These are phyloP conservation scores for Mallotus nudiflorus DNA, from an alignment of 345 rosid species.

Conservation along the genomic window DNA sequence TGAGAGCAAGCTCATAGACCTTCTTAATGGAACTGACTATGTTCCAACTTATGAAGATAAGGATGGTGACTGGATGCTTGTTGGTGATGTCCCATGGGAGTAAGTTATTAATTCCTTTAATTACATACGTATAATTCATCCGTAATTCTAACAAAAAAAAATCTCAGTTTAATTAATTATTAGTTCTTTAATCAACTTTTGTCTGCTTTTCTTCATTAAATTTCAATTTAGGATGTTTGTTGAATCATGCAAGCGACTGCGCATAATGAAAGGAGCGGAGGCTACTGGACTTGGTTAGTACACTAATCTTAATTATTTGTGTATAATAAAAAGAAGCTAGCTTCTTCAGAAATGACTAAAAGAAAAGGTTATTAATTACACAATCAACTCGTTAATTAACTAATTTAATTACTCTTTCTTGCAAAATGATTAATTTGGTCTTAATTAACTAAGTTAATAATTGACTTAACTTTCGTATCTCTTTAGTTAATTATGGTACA, in stretches of 20 bases:
- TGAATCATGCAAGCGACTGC: conserved; percentile 84
- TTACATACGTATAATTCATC: too few relatives aligned
- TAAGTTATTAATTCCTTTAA: conserved; percentile 28
- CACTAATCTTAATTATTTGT: not conserved
- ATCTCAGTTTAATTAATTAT: too few relatives aligned
- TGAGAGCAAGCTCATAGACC: conserved; percentile 69
- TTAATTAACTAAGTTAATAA: not conserved
- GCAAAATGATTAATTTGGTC: not conserved
- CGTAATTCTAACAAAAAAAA: too few relatives aligned
- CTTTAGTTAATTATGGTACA: not conserved
- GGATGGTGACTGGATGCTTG: conserved; percentile 98
- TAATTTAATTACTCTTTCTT: not conserved
- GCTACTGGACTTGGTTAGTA: conserved; percentile 73
- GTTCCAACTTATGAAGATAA: conserved; percentile 92
- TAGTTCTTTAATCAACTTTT: not conserved
- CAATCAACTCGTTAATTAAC: not conserved
- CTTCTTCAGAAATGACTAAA: not conserved
- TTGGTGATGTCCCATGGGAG: conserved; percentile 99
- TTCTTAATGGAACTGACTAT: conserved; percentile 67
- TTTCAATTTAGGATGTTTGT: conserved; percentile 73
- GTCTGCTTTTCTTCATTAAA: too few relatives aligned
- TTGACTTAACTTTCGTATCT: not conserved
- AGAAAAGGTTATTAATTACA: not conserved
- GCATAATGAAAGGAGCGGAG: conserved; percentile 83
- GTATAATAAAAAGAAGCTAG: not conserved